Base-by-base conservation (phyloP, 1,284 basidiomycete species). In the Boletus holoroseus region DNA sequence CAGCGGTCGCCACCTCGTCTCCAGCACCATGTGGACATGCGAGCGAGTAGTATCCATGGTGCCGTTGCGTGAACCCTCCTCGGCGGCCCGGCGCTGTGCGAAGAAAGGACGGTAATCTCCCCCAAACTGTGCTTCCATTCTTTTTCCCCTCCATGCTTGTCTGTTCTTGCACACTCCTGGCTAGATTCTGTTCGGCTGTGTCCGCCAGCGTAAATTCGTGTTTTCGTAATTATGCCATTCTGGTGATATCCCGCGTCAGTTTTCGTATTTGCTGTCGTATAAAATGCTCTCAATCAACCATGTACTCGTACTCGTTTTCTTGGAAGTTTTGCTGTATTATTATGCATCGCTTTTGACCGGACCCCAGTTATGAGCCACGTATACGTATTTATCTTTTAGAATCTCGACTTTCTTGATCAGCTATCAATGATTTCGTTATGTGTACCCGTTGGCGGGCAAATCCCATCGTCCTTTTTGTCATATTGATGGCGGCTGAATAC, bases 21-120 rank as follows among this genome's bases (percentile, higher is more conserved):
- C 26, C 65, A 66, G 26, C 66, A 68, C 34, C 67, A 67, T 12
- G 49, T 68, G 18, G 68, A 69, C 37, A 61, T 69, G 62, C 63
- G 68, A 2, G 2, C 63, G 0, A 57, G 53, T 11, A 64, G 55
- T 20, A 49, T 68, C n/a, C 66, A 66, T 43, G 64, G 67, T n/a
- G 57, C 68, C 2, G 57, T 66, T 31, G 64, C 66, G 37, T 66
- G 50, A 66, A 32, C 22, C 11, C n/a, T 36, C 16, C 26, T 34
- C 44, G 54, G 51, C 32, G 43, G 65, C 57, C 53, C 39, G 57
- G 64, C 26, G 65, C 49, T 54, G 54, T 50, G 44, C 30, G 40
- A 47, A 54, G 24, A 53, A 47, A 35, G 37, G 28, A 22, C 12
- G 27, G 13, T 37, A 35, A 12, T 20, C 40, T 9, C 24, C 26